phyloP scores from a whole-genome alignment of 2,329 filamentous ascomycete species.

The Cordyceps tenuipes region DNA sequence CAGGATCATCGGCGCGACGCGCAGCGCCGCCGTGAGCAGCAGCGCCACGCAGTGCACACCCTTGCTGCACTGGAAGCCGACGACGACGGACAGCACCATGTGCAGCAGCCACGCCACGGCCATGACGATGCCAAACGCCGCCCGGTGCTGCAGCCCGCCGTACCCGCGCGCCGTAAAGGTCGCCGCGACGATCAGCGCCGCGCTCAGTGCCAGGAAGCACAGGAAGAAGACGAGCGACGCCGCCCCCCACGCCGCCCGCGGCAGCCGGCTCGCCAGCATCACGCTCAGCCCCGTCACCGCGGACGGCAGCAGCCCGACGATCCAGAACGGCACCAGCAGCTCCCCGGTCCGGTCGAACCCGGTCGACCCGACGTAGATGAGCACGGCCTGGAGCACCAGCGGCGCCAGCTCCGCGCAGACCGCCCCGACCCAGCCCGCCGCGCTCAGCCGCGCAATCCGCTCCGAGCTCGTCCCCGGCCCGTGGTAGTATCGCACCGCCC shows the following conservation, averaged over 20 bases:
- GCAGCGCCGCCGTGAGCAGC: background rate
- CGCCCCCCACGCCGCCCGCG: background rate
- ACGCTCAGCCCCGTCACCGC: constrained; percentile 3
- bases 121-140: constrained; percentile 4
- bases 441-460: background rate
- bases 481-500: constrained; percentile 6
- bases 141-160: background rate
- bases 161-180: background rate
- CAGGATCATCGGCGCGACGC: constrained; percentile 6
- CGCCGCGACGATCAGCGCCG: background rate
- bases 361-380: constrained; percentile 5
- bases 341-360: background rate
- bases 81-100: background rate
- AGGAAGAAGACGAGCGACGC: background rate
- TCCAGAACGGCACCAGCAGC: constrained; percentile 2
- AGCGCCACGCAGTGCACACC: constrained; percentile 4
- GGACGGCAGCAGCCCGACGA: constrained; percentile 1
- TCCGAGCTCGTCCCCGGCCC: constrained; percentile 3
- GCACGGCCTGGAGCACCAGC: constrained; percentile 1
- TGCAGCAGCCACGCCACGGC: constrained; percentile 1
- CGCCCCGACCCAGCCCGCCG: background rate
- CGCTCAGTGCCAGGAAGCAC: background rate
- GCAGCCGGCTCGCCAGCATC: background rate
- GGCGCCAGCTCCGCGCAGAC: background rate
- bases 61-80: constrained; percentile 3